A percentile compares a stretch with the other conserved stretches of the same genome.
These are phyloP conservation scores for Cenchrus purpureus DNA, from an alignment of 176 grass and related monocot species.

Conservation along the genomic window DNA sequence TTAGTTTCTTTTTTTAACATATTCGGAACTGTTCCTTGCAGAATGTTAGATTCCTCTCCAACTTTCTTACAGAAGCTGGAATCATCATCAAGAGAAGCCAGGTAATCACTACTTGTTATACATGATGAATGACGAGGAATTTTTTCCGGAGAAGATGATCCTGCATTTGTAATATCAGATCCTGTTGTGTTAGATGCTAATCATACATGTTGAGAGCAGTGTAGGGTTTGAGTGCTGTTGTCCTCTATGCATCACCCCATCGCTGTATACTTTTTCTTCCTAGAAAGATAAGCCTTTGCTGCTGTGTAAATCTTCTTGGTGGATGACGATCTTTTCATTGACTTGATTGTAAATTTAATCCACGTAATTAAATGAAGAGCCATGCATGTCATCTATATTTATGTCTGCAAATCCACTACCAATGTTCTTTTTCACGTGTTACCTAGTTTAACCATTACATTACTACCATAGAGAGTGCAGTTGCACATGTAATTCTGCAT, in stretches of 20 bases:
- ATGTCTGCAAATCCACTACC: not conserved
- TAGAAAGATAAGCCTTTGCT: not conserved
- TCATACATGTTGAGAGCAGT: conserved; percentile 11
- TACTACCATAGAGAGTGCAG: not conserved
- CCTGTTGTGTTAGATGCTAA: conserved; percentile 14
- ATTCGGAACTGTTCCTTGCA: conserved; percentile 50
- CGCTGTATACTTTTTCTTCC: not conserved
- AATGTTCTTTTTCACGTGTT: not conserved
- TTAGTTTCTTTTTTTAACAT: conserved; percentile 28
- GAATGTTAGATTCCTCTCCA: conserved; percentile 89
- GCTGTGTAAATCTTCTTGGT: not conserved
- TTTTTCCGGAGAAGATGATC: not conserved
- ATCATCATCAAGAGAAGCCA: conserved; percentile 97
- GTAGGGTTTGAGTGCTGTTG: conserved; percentile 6
- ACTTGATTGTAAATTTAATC: conserved; percentile 10
- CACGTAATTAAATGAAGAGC: not conserved
- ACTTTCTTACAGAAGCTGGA: conserved; percentile 92
- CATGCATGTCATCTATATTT: conserved; percentile 4
- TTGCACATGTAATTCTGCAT: not conserved
- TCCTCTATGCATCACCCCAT: conserved; percentile 4
- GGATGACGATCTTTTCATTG: not conserved
- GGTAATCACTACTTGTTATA: conserved; percentile 39
- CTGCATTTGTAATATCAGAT: not conserved
- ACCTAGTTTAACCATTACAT: conserved; percentile 1
- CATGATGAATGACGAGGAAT: not conserved